Evolutionary conservation across 176 grass and related monocot genomes (phyloP).

Genomic region (Oryza meridionalis): DNA sequence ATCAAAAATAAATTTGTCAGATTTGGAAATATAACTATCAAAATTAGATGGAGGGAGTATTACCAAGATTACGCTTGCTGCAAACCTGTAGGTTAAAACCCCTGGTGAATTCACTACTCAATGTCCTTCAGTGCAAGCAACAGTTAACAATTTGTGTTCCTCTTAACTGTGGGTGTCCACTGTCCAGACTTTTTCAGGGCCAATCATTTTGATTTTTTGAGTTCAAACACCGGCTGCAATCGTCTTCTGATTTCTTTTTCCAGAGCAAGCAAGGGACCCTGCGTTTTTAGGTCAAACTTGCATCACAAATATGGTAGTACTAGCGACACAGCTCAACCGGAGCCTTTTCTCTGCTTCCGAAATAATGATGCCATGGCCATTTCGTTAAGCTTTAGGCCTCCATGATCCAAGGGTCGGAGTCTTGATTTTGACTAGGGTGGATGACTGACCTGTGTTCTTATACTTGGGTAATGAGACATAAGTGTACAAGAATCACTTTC

Average conservation of each 20-base stretch:
- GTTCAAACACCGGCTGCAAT: neutral
- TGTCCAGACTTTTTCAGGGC: neutral
- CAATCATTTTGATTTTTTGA: neutral
- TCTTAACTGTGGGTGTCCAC: neutral
- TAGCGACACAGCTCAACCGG: neutral
- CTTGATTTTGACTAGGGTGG: neutral
- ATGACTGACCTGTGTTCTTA: constrained; percentile 11
- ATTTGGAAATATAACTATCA: too few species aligned
- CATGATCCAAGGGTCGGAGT: neutral
- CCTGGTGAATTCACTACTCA: neutral
- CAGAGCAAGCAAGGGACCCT: neutral
- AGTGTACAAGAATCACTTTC: neutral
- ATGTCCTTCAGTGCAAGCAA: neutral
- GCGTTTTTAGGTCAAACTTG: neutral
- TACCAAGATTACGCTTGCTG: neutral
- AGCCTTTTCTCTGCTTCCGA: neutral
- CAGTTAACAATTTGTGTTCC: neutral
- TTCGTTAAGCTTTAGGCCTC: neutral
- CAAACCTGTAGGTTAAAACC: neutral
- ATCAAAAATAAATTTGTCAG: too few species aligned
- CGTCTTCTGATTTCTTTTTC: neutral
- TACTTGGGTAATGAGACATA: neutral
- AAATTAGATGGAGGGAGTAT: too few species aligned
- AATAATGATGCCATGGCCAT: neutral
- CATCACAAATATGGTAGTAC: neutral